A percentile compares a stretch with the other conserved stretches of the same genome.
These are phyloP conservation scores for Pleurotus tuoliensis DNA, from an alignment of 768 basidiomycete genomes.

Conservation along the genomic window DNA sequence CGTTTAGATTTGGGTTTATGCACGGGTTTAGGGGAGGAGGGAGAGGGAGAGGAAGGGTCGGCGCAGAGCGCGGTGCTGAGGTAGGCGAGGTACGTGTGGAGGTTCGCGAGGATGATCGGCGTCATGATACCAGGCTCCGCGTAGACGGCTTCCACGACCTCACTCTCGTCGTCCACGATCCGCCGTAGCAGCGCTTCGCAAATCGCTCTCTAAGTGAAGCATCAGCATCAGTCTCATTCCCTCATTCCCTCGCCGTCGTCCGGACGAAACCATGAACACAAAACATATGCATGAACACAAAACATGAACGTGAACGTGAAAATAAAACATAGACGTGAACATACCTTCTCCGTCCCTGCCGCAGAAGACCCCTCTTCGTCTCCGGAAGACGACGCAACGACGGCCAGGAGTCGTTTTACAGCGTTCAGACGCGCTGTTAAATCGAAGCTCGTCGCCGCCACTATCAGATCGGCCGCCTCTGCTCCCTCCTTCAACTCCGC, in stretches of 20 bases:
- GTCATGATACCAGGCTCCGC: slow-evolving; percentile 41
- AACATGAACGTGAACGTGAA: neutral
- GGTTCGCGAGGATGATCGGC: slow-evolving; percentile 37
- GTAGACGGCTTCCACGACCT: slow-evolving; percentile 71
- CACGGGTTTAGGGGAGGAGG: no score
- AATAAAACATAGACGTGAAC: slow-evolving; percentile 9
- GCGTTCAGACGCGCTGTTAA: slow-evolving; percentile 54
- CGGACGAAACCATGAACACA: no score
- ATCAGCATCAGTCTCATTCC: no score
- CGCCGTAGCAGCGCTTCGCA: slow-evolving; percentile 65
- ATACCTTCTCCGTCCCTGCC: slow-evolving; percentile 36
- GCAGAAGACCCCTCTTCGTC: slow-evolving; percentile 1
- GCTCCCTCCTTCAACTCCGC: no score
- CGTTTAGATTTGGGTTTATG: slow-evolving; percentile 39
- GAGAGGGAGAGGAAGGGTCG: slow-evolving; percentile 16
- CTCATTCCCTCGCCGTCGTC: no score
- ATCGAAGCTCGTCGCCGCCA: slow-evolving; percentile 63
- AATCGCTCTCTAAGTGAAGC: slow-evolving; percentile 37
- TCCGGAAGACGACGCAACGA: slow-evolving; percentile 24
- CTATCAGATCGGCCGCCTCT: slow-evolving; percentile 29
- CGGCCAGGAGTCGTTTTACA: slow-evolving; percentile 48
- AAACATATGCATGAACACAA: no score
- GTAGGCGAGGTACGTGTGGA: slow-evolving; percentile 41
- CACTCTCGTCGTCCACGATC: slow-evolving; percentile 56
- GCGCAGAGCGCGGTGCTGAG: slow-evolving; percentile 34